Percentiles rank a stretch among this genome's conserved stretches.
Evolutionary conservation across 331 rosid species (phyloP).

Genomic region (Telfairia occidentalis): DNA sequence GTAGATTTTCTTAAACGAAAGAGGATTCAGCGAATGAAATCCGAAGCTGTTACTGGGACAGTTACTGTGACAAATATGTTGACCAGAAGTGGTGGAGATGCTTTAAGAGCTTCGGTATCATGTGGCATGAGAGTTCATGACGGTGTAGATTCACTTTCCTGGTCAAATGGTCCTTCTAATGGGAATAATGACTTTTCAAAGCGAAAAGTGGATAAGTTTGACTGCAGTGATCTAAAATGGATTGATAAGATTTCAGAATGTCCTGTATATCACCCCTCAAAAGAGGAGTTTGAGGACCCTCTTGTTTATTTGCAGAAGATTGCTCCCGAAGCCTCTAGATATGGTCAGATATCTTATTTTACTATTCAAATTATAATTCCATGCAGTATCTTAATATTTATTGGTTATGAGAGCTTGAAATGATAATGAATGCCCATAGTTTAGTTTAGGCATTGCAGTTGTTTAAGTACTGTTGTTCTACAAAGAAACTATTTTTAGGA

Average conservation of each 20-base stretch:
- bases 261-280: slow-evolving; percentile 81
- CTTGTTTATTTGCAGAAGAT: slow-evolving; percentile 81
- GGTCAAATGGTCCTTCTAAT: slow-evolving; percentile 16
- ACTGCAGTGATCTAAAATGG: slow-evolving; percentile 73
- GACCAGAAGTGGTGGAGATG: slow-evolving; percentile 90
- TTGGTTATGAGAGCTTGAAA: not conserved
- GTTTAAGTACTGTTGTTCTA: not conserved
- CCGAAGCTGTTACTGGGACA: slow-evolving; percentile 30
- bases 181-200: slow-evolving; percentile 36
- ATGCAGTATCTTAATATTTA: not conserved
- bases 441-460: not conserved
- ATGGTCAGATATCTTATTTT: slow-evolving; percentile 35
- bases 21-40: slow-evolving; percentile 65
- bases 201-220: slow-evolving; percentile 78
- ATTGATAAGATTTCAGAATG: slow-evolving; percentile 69
- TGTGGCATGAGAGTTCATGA: slow-evolving; percentile 60
- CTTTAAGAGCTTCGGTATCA: slow-evolving; percentile 64
- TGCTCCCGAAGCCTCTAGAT: slow-evolving; percentile 90
- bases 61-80: slow-evolving; percentile 35
- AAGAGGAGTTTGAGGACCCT: slow-evolving; percentile 90
- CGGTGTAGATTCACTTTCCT: slow-evolving; percentile 23
- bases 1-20: slow-evolving; percentile 57
- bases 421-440: not conserved
- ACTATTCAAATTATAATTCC: not conserved
- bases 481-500: not conserved